phyloP scores from a whole-genome alignment of 225 moss, liverwort and hornwort genomes.

The Sphagnum contortum region DNA sequence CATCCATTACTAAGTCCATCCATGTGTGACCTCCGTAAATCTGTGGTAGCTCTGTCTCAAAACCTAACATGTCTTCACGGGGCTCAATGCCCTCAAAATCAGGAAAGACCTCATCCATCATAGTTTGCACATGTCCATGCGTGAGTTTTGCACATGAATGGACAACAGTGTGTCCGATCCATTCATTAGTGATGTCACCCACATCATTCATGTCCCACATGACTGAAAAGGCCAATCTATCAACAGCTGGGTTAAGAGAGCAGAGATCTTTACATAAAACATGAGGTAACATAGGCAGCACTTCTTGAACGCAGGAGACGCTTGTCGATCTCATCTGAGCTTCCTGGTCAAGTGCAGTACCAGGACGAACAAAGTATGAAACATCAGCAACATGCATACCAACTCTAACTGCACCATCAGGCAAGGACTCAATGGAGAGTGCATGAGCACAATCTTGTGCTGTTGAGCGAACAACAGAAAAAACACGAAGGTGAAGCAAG shows the following conservation, averaged over 20 bases:
- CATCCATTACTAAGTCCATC: conserved; percentile 60
- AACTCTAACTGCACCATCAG: conserved; percentile 48
- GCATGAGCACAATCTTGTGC: conserved; percentile 94
- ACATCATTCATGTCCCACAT: conserved; percentile 61
- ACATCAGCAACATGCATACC: conserved; percentile 99
- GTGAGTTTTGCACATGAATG: conserved; percentile 89
- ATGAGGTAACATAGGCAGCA: conserved; percentile 84
- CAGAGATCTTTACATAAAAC: conserved; percentile 87
- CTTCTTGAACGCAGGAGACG: conserved; percentile 87
- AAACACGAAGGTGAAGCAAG: conserved; percentile 54
- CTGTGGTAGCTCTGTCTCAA: conserved; percentile 30
- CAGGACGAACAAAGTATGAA: conserved; percentile 68
- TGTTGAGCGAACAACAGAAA: conserved; percentile 80
- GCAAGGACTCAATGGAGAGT: conserved; percentile 64
- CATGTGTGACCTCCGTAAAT: conserved; percentile 69
- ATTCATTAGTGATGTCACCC: conserved; percentile 78
- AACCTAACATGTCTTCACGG: conserved; percentile 18
- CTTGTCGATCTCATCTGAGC: conserved; percentile 85
- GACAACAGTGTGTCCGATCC: conserved; percentile 85
- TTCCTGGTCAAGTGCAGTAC: conserved; percentile 72
- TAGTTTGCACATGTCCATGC: conserved; percentile 75
- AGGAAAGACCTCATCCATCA: conserved; percentile 52
- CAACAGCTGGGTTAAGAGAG: conserved; percentile 86
- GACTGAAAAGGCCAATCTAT: conserved; percentile 85
- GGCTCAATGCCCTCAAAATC: conserved; percentile 28